These are phyloP conservation scores for Penicillium soppii DNA, from an alignment of 495 filamentous ascomycete genomes.

Conservation along the genomic window DNA sequence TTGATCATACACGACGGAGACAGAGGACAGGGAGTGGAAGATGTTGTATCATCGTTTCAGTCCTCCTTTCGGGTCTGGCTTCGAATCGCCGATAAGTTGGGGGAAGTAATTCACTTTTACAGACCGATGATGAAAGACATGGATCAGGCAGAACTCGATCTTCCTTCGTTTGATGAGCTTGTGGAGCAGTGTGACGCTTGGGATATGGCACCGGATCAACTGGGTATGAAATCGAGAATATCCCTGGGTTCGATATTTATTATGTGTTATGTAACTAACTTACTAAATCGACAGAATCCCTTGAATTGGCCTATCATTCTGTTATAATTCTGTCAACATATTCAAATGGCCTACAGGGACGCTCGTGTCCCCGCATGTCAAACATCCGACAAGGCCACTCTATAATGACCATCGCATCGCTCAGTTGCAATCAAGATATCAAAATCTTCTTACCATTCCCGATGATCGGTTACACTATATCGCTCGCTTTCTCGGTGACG, in stretches of 20 bases:
- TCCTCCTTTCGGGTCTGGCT: constrained; percentile 44
- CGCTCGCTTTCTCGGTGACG: constrained; percentile 23
- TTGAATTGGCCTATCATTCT: constrained; percentile 22
- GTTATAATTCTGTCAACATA: constrained; percentile 19
- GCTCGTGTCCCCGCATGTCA: constrained; percentile 9
- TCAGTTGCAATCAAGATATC: constrained; percentile 12
- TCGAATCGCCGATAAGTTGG: constrained; percentile 46
- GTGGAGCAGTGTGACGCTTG: constrained; percentile 10
- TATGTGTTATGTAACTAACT: no score
- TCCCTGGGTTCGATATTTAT: no score
- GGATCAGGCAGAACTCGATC: constrained; percentile 44
- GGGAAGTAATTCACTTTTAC: constrained; percentile 60
- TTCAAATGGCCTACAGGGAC: constrained; percentile 20
- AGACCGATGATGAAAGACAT: constrained; percentile 38
- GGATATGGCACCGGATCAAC: constrained; percentile 4
- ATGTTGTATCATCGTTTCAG: constrained; percentile 19
- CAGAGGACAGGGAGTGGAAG: constrained; percentile 31
- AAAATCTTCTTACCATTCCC: constrained; percentile 15
- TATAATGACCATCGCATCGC: constrained; percentile 13
- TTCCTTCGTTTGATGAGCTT: constrained; percentile 62
- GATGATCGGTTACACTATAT: constrained; percentile 21
- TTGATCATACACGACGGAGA: constrained; percentile 63
- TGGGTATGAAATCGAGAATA: constrained; percentile 15
- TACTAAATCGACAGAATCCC: constrained; percentile 6
- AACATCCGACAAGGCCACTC: constrained; percentile 20